Percentiles rank a stretch among this genome's conserved stretches.
Conservation (phyloP, 78 protist species). For the Isochrysis galbana region DNA sequence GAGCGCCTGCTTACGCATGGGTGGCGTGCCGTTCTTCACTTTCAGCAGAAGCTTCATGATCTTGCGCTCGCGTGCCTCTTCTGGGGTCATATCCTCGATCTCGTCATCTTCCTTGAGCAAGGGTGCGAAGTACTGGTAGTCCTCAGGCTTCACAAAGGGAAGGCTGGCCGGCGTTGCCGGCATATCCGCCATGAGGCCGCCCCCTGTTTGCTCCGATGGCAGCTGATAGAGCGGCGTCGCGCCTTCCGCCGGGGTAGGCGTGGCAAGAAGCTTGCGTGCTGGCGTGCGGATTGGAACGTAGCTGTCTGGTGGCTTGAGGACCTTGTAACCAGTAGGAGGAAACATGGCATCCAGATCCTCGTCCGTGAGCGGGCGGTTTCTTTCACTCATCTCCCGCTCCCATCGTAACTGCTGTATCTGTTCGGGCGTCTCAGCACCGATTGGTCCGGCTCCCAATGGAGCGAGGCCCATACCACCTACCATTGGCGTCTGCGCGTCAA, state of each 20-base stretch:
- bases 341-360: constrained; percentile 92
- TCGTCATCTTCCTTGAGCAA: constrained; percentile 77
- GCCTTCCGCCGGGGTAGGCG: constrained; percentile 78
- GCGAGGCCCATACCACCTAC: not conserved
- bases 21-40: constrained; percentile 98
- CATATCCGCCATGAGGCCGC: not conserved
- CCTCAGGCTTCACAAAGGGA: constrained; percentile 94
- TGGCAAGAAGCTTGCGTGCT: constrained; percentile 69
- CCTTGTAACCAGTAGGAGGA: constrained; percentile 90
- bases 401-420: constrained; percentile 38
- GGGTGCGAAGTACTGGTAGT: constrained; percentile 81
- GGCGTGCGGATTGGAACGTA: constrained; percentile 89
- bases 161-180: constrained; percentile 60
- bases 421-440: constrained; percentile 45
- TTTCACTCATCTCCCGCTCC: constrained; percentile 78
- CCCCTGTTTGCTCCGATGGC: constrained; percentile 39
- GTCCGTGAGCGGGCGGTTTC: constrained; percentile 79
- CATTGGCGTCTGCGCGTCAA: constrained; percentile 56
- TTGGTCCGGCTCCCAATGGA: not conserved
- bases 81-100: constrained; percentile 59
- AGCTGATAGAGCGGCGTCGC: constrained; percentile 51
- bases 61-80: constrained; percentile 85
- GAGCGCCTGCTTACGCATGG: constrained; percentile 93
- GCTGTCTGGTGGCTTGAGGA: constrained; percentile 85
- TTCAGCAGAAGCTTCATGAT: constrained; percentile 90